Evolutionary conservation across 768 basidiomycete species (phyloP).

Genomic region (Heimioporus sp.): DNA sequence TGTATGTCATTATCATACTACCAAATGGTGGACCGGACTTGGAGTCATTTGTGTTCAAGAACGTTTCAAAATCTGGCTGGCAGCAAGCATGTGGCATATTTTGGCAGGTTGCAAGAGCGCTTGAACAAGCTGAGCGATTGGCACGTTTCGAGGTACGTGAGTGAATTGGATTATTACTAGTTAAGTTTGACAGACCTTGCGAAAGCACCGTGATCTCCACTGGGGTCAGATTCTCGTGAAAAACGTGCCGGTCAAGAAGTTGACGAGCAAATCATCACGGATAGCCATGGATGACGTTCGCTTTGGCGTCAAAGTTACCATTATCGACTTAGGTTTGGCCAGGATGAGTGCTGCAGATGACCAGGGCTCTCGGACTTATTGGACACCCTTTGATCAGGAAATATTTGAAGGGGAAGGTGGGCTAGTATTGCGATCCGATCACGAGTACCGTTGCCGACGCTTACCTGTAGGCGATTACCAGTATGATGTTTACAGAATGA

Average conservation of each 20-base stretch:
- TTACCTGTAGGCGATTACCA: slow-evolving; percentile 74
- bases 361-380: slow-evolving; percentile 49
- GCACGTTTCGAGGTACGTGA: slow-evolving; percentile 81
- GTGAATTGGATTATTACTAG: background rate
- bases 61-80: slow-evolving; percentile 66
- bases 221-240: slow-evolving; percentile 94
- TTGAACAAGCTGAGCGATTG: slow-evolving; percentile 76
- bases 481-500: slow-evolving; percentile 91
- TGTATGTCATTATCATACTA: slow-evolving; percentile 87
- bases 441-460: slow-evolving; percentile 8
- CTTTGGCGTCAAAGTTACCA: slow-evolving; percentile 73
- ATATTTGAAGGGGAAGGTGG: slow-evolving; percentile 89
- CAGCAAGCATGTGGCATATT: slow-evolving; percentile 84
- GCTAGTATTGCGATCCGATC: slow-evolving; percentile 2
- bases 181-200: background rate
- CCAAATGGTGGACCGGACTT: slow-evolving; percentile 90
- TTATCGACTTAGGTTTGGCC: slow-evolving; percentile 95
- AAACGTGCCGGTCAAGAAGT: slow-evolving; percentile 38
- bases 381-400: slow-evolving; percentile 84
- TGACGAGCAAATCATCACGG: slow-evolving; percentile 34
- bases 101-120: slow-evolving; percentile 81
- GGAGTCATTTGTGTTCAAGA: slow-evolving; percentile 75
- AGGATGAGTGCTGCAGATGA: slow-evolving; percentile 66
- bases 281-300: slow-evolving; percentile 61
- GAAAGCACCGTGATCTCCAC: slow-evolving; percentile 96